These are phyloP conservation scores for Tolypocladium sp. DNA, from an alignment of 2,329 filamentous ascomycete species.

Conservation along the genomic window DNA sequence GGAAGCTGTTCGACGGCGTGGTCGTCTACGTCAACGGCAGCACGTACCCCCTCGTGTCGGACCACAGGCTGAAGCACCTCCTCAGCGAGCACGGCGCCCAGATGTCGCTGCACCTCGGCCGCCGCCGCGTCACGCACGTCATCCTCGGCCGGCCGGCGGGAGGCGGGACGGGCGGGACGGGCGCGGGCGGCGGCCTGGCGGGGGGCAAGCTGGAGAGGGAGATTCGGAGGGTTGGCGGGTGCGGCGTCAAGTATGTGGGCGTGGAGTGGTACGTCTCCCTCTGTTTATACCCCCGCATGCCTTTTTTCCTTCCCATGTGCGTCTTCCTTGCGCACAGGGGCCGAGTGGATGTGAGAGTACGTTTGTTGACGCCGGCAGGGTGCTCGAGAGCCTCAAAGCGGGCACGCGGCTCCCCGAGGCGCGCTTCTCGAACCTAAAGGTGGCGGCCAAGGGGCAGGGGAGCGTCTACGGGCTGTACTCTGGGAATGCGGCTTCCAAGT, in stretches of 20 bases:
- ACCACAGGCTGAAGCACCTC: conserved; percentile 76
- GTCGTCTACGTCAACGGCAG: conserved; percentile 83
- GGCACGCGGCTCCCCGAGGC: conserved; percentile 68
- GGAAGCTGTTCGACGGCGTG: conserved; percentile 57
- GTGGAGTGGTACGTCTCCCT: conserved; percentile 60
- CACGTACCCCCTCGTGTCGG: conserved; percentile 70
- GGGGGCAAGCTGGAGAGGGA: conserved; percentile 75
- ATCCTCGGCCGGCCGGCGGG: conserved; percentile 58
- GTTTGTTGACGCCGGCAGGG: conserved; percentile 36
- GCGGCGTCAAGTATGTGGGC: conserved; percentile 67
- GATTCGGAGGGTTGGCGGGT: conserved; percentile 57
- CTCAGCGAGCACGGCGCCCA: conserved; percentile 65
- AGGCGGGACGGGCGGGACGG: conserved; percentile 21
- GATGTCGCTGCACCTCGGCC: conserved; percentile 61
- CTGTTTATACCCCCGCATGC: too few species aligned
- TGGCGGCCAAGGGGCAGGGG: conserved; percentile 52
- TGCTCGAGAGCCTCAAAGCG: conserved; percentile 72
- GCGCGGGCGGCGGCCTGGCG: conserved; percentile 66
- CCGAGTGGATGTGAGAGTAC: background rate
- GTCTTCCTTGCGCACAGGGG: too few species aligned
- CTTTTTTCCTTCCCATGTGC: too few species aligned
- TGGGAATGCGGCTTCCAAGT: background rate
- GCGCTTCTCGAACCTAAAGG: conserved; percentile 55
- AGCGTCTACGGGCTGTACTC: conserved; percentile 50
- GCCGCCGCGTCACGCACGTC: conserved; percentile 75